Evolutionary conservation across 192 early-diverging fungal species (phyloP), one percentile per base, ranked within the genome.

Genomic region (Coemansia sp.): DNA sequence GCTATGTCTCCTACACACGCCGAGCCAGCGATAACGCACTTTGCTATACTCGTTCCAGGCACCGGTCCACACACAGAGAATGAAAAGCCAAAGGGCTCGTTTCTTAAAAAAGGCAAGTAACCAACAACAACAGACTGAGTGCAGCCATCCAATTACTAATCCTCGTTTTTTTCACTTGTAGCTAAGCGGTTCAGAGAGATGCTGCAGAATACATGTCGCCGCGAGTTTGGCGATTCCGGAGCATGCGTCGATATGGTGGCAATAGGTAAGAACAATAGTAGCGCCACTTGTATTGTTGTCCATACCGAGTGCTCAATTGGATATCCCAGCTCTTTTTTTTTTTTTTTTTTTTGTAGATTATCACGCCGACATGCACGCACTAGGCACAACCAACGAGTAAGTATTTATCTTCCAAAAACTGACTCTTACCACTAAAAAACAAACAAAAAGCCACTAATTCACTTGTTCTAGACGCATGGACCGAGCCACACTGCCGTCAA

Each of bases 401-500:
- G 68, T 62, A 31, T 15, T 29, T 4, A 9, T 4, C 51, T 12
- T 53, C 0, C 51, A 53, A 44, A 44, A n/a, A n/a, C n/a, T n/a
- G n/a, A 44, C 6, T 5, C 14, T 44, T 10, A 11, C 23, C 9
- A 7, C 25, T 17, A 15, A 4, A 12, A 5, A 29, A 14, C 23
- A 14, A 29, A 25, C 9, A 2, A 29, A 53, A 12, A 21, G n/a
- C 21, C 27, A 14, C 25, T 55, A 29, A 55, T 11, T 5, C 10
- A 21, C 5, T 15, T 45, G 3, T 25, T 68, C 19, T 63, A 69
- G 68, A 27, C 67, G 76, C 1, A 84, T 84, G 81, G 70, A 74
- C 73, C 63, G 68, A 55, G 76, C 74, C 10, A 84, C 81, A 64
- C 60, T 84, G 62, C 81, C 76, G 32, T 78, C 81, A 31, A 84